These are phyloP conservation scores for Hymenoscyphus linearis DNA, from an alignment of 2,329 filamentous ascomycete species.

Conservation along the genomic window DNA sequence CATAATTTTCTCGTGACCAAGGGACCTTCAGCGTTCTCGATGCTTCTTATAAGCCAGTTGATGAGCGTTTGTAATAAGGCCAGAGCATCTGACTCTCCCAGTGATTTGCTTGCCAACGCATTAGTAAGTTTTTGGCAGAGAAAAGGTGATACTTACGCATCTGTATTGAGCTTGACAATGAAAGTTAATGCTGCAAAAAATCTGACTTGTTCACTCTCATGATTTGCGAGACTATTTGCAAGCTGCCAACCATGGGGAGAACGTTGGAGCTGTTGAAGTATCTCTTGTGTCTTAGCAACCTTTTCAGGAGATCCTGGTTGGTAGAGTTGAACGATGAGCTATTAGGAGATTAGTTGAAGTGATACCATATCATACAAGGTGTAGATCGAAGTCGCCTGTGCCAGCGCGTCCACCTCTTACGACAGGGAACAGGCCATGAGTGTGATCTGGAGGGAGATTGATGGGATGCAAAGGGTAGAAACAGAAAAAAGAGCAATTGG, in stretches of 20 bases:
- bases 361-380: background rate
- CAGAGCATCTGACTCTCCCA: conserved; percentile 44
- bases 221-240: conserved; percentile 67
- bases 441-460: background rate
- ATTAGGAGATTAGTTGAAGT: conserved; percentile 8
- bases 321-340: conserved; percentile 47
- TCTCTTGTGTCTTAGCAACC: conserved; percentile 58
- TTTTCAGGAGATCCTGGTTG: conserved; percentile 38
- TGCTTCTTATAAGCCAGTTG: conserved; percentile 54
- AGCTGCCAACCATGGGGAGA: conserved; percentile 81
- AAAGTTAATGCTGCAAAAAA: conserved; percentile 94
- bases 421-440: background rate
- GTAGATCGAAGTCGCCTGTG: background rate
- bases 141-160: conserved; percentile 52
- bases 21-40: conserved; percentile 46
- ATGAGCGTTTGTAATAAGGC: conserved; percentile 57
- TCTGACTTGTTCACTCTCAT: conserved; percentile 67
- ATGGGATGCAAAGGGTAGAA: background rate
- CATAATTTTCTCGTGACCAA: conserved; percentile 70
- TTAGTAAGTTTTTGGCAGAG: background rate
- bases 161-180: conserved; percentile 90
- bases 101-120: conserved; percentile 37
- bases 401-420: background rate
- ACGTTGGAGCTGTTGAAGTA: conserved; percentile 72
- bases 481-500: background rate